phyloP scores from a whole-genome alignment of 352 stramenopile genomes.

The Globisporangium perplexum region DNA sequence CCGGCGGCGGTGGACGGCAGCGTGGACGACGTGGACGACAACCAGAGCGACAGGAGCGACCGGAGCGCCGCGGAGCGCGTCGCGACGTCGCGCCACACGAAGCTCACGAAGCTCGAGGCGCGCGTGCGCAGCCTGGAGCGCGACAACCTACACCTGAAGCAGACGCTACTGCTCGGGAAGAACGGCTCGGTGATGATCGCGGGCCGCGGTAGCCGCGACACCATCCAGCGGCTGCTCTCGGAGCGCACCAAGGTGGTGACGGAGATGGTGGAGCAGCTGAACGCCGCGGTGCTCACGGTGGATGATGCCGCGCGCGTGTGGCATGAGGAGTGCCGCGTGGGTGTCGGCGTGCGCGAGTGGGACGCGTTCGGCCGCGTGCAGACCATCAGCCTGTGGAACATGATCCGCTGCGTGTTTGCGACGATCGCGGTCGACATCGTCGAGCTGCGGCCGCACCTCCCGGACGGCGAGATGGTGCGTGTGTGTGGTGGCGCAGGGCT shows the following conservation, averaged over 20 bases:
- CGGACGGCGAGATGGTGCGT: slow-evolving; percentile 64
- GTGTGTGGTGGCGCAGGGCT: too few relatives aligned
- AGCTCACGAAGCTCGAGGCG: slow-evolving; percentile 66
- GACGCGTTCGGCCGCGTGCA: slow-evolving; percentile 60
- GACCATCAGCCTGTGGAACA: slow-evolving; percentile 77
- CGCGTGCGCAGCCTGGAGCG: slow-evolving; percentile 63
- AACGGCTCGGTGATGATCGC: slow-evolving; percentile 41
- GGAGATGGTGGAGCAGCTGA: slow-evolving; percentile 78
- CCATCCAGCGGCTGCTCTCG: slow-evolving; percentile 43
- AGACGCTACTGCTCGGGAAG: slow-evolving; percentile 63
- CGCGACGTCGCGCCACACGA: slow-evolving; percentile 38
- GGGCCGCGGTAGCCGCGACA: slow-evolving; percentile 25
- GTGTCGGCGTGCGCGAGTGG: slow-evolving; percentile 75
- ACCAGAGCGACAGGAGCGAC: slow-evolving; percentile 18
- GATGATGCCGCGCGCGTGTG: slow-evolving; percentile 62
- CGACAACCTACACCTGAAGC: slow-evolving; percentile 75
- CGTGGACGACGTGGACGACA: slow-evolving; percentile 14
- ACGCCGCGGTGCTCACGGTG: slow-evolving; percentile 60
- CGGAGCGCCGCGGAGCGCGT: slow-evolving; percentile 5
- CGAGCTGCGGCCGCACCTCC: slow-evolving; percentile 65
- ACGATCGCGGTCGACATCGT: slow-evolving; percentile 77
- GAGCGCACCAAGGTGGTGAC: slow-evolving; percentile 73
- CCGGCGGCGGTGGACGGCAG: background rate
- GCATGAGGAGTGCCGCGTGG: slow-evolving; percentile 70
- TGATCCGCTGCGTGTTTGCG: slow-evolving; percentile 76